Percentiles rank a stretch among this genome's conserved stretches.
phyloP scores from a whole-genome alignment of 441 rosid genomes.

The Gossypium aridum region DNA sequence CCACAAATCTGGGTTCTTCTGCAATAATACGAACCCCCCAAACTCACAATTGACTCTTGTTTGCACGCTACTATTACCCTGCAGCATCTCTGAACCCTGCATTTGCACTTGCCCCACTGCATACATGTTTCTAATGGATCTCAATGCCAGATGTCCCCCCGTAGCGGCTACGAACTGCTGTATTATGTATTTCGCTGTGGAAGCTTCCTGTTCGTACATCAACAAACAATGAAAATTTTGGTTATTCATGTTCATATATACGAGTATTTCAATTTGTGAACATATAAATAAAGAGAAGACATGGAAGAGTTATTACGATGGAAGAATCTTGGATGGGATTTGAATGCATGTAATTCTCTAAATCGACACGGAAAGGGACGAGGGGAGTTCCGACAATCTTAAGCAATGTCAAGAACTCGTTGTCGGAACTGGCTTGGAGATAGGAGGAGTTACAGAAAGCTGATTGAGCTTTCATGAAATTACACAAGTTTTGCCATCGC shows the following conservation, averaged over 20 bases:
- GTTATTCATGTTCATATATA: neutral
- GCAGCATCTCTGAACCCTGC: conserved; percentile 68
- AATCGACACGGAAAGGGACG: conserved; percentile 66
- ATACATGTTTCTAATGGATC: conserved; percentile 59
- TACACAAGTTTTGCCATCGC: conserved; percentile 72
- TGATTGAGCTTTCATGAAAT: conserved; percentile 62
- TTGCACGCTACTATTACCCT: conserved; percentile 41
- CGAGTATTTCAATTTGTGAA: neutral
- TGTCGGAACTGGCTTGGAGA: conserved; percentile 68
- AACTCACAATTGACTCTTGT: conserved; percentile 51
- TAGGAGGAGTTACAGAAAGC: conserved; percentile 29
- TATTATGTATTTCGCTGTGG: conserved; percentile 79
- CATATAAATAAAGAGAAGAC: neutral
- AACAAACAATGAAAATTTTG: neutral
- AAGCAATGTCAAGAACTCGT: conserved; percentile 81
- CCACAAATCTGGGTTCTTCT: conserved; percentile 88
- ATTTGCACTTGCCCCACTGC: conserved; percentile 88
- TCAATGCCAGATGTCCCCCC: conserved; percentile 61
- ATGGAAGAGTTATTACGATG: conserved; percentile 32
- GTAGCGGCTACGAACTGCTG: conserved; percentile 83
- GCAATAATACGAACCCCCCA: conserved; percentile 90
- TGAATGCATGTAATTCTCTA: conserved; percentile 21
- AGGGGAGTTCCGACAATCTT: conserved; percentile 92
- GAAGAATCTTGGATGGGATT: conserved; percentile 42
- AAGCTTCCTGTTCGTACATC: conserved; percentile 49